Evolutionary conservation across 306 rosid genomes (phyloP).

Genomic region (Citrullus mucosospermus): DNA sequence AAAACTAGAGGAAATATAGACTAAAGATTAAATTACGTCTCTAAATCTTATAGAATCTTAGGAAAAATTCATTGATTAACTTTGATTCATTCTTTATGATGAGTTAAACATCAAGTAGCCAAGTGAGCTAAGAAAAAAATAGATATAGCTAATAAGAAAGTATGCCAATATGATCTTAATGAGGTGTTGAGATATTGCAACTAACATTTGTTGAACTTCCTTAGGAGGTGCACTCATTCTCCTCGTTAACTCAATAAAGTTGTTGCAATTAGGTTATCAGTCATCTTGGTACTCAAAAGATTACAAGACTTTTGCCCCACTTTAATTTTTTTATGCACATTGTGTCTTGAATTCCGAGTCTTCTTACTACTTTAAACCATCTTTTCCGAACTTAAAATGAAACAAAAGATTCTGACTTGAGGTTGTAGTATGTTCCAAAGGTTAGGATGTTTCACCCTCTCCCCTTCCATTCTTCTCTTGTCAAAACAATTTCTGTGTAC

Average conservation of each 20-base stretch:
- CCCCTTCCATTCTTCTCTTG: not conserved
- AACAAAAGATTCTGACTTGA: not conserved
- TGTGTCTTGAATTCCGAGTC: not conserved
- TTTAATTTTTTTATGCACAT: not conserved
- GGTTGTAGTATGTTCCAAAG: not conserved
- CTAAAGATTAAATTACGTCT: not conserved
- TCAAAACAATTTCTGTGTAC: not conserved
- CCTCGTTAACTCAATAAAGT: not conserved
- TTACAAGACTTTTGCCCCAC: not conserved
- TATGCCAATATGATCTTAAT: not conserved
- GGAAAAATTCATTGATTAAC: not conserved
- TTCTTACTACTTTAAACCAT: not conserved
- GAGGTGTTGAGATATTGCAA: not conserved
- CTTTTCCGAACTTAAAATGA: not conserved
- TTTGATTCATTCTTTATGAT: not conserved
- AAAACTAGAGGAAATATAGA: not conserved
- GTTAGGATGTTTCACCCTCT: not conserved
- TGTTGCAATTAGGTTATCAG: not conserved
- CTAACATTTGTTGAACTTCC: not conserved
- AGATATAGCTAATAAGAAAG: not conserved
- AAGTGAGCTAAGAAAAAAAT: not conserved
- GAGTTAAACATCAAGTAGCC: not conserved
- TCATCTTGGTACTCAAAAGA: not conserved
- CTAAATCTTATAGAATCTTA: not conserved
- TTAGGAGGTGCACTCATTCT: not conserved